Evolutionary conservation across 2,329 filamentous ascomycete species (phyloP), one percentile per base, ranked within the genome.

Genomic region (Aspergillus sp.): DNA sequence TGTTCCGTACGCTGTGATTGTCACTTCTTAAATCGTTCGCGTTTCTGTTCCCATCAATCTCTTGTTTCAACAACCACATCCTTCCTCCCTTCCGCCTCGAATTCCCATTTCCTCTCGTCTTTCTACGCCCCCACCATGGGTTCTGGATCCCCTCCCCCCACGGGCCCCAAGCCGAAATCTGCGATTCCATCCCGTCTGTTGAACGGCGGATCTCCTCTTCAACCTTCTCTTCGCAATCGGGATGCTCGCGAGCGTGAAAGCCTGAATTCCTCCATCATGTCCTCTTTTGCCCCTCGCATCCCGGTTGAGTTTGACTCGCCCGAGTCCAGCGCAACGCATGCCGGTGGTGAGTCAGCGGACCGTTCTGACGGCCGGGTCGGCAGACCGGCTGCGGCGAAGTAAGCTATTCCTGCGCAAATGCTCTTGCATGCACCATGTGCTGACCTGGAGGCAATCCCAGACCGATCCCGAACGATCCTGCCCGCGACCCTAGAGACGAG

Each of bases 221-320:
- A 83, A 51, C 74, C 78, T 18, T 75, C 78, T 11, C 77, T 78
- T 16, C 76, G 80, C 60, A 75, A 75, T 42, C 78, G 82, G 58
- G 85, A 82, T 69, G 78, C 77, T 49, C 78, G 81, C 65, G 85
- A 87, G 68, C 77, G 84, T 32, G 84, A 87, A 55, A 82, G 75
- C 57, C 78, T 87, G 56, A 83, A 81, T 66, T 80, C 84, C 18
- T 84, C 85, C 24, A 88, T 88, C 60, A 76, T 82, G 65, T 81
- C 81, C 6, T 87, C 85, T 14, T 85, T 85, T 71, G 77, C 77
- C 32, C 78, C 73, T 26, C 71, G 73, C 55, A 63, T 71, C 31
- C 72, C 74, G 20, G 62, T 65, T 29, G 70, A 72, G 52, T 72
- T 75, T 29, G 66, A 73, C 20, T 49, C 68, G 39, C 54, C 64